Percentiles rank a stretch among this genome's conserved stretches.
These are phyloP conservation scores for Mrakiaceae sp. DNA, from an alignment of 1,284 basidiomycete species.

Conservation along the genomic window DNA sequence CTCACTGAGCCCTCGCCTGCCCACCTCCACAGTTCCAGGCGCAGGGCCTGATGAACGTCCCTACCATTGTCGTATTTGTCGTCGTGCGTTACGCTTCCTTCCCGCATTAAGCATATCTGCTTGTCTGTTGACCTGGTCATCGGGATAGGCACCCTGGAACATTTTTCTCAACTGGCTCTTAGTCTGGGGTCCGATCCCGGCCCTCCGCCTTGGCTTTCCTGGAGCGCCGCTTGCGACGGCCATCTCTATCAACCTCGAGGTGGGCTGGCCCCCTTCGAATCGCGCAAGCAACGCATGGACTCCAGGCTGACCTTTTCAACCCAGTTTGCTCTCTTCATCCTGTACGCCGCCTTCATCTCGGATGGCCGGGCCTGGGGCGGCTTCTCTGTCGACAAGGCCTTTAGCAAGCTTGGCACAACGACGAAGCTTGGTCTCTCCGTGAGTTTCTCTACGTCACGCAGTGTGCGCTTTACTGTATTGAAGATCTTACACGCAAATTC, in stretches of 20 bases:
- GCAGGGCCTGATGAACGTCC: slow-evolving; percentile 74
- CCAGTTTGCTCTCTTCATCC: slow-evolving; percentile 43
- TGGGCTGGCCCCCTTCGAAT: slow-evolving; percentile 25
- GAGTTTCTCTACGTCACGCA: not conserved
- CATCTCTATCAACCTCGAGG: slow-evolving; percentile 76
- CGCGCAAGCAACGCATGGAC: too few relatives aligned
- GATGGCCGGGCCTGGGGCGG: slow-evolving; percentile 78
- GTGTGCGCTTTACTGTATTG: too few relatives aligned
- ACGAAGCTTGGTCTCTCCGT: slow-evolving; percentile 65
- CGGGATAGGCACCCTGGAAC: slow-evolving; percentile 59
- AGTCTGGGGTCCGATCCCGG: slow-evolving; percentile 67
- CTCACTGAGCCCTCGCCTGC: slow-evolving; percentile 18
- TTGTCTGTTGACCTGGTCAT: too few relatives aligned
- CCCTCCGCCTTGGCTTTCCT: slow-evolving; percentile 71
- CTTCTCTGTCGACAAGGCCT: slow-evolving; percentile 47
- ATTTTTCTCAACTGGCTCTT: slow-evolving; percentile 71
- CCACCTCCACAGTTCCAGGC: slow-evolving; percentile 54
- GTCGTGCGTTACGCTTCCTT: slow-evolving; percentile 33
- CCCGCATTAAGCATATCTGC: not conserved
- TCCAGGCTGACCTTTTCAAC: too few relatives aligned
- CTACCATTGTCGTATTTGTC: slow-evolving; percentile 71
- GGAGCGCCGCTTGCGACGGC: slow-evolving; percentile 87
- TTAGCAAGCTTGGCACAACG: slow-evolving; percentile 60
- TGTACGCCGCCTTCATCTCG: slow-evolving; percentile 64
- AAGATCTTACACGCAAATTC: not conserved